phyloP scores from a whole-genome alignment of 768 basidiomycete genomes.

The Podaxis sp. region DNA sequence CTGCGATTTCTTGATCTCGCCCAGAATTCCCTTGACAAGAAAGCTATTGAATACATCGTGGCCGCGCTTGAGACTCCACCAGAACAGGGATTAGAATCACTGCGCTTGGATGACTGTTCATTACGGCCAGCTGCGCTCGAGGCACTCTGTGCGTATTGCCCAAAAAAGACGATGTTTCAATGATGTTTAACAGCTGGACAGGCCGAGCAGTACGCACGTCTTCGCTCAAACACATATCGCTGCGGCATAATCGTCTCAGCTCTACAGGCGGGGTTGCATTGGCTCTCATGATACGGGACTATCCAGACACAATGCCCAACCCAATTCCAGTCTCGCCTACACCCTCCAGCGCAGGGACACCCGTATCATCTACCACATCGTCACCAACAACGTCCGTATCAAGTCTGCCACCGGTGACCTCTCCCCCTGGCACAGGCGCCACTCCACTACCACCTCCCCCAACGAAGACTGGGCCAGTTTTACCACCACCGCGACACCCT shows the following conservation, averaged over 20 bases:
- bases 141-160: slow-evolving; percentile 59
- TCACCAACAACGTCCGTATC: slow-evolving; percentile 34
- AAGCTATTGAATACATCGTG: slow-evolving; percentile 78
- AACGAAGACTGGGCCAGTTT: slow-evolving; percentile 23
- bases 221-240: slow-evolving; percentile 81
- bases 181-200: slow-evolving; percentile 24
- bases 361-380: slow-evolving; percentile 33
- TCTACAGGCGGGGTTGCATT: slow-evolving; percentile 86
- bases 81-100: slow-evolving; percentile 62
- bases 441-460: slow-evolving; percentile 21
- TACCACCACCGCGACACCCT: slow-evolving; percentile 67
- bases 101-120: slow-evolving; percentile 87
- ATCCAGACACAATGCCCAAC: slow-evolving; percentile 70
- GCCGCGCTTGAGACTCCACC: slow-evolving; percentile 57
- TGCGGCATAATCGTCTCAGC: slow-evolving; percentile 86
- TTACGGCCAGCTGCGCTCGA: slow-evolving; percentile 76
- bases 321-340: slow-evolving; percentile 26
- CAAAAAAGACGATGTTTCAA: background rate
- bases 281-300: slow-evolving; percentile 95
- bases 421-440: slow-evolving; percentile 27
- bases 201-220: slow-evolving; percentile 84
- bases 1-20: slow-evolving; percentile 90
- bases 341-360: slow-evolving; percentile 26
- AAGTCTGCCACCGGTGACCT: slow-evolving; percentile 28
- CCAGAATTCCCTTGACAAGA: slow-evolving; percentile 82